Base-by-base conservation (phyloP, 805 yeast species). In the Teunomyces lycoperdinae region DNA sequence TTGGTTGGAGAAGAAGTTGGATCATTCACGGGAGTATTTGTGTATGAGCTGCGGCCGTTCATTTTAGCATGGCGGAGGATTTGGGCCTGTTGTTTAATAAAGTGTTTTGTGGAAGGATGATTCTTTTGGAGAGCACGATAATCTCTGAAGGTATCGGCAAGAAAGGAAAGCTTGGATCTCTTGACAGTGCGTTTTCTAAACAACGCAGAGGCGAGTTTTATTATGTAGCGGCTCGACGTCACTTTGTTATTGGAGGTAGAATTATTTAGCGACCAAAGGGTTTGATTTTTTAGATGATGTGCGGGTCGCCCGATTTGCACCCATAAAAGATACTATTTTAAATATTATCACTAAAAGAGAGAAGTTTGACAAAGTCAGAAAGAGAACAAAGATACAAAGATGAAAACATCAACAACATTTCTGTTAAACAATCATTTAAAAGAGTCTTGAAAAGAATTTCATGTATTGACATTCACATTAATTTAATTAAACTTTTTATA, bases 121-220 rank as follows among this genome's bases (percentile, higher is more conserved):
- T 28, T 43, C 7, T 43, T 50, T 44, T 55, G 56, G 42, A 66
- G 58, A 16, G 66, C 61, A 45, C 55, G 56, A 55, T 64, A 71
- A 50, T 71, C 76, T 31, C 50, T 54, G 50, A 66, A 70, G 42
- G 64, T 61, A 46, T 69, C 65, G 11, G 59, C 55, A 40, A 67
- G 50, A 28, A 66, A 56, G 48, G 56, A 50, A 42, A 66, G 45
- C 43, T 58, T 64, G 27, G 67, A 56, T n/a, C 50, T 30, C 17
- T 48, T 45, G 34, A 58, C 45, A 31, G 50, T 42, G 44, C 53
- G 49, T 44, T 47, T 48, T 33, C 45, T 38, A 36, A 52, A 42
- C 17, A 51, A 52, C 46, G 56, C 57, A 13, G 62, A 49, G n/a
- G 62, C 61, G 43, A 56, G 51, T 42, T 55, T 54, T 20, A 56